Conservation (phyloP, 176 grass and related monocot genomes). For the Carex scoparia region DNA sequence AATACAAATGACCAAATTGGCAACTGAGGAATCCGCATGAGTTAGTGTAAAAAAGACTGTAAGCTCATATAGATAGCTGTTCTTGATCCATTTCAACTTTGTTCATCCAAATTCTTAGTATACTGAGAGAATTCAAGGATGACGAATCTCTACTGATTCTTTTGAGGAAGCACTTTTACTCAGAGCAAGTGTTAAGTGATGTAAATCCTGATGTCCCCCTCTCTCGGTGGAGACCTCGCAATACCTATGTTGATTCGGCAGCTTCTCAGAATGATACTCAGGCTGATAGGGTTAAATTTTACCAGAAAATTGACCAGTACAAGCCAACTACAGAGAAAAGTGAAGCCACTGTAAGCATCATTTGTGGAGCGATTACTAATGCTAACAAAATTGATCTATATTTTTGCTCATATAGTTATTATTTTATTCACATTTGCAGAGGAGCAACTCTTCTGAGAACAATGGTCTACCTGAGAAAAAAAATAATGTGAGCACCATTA, state of each 20-base stretch:
- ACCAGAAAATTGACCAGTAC: not conserved
- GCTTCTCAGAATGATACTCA: constrained; percentile 24
- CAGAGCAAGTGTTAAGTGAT: constrained; percentile 69
- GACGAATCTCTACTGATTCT: constrained; percentile 31
- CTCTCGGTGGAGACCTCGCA: constrained; percentile 57
- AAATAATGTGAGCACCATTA: constrained; percentile 15
- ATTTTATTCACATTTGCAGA: not conserved
- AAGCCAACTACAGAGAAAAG: not conserved
- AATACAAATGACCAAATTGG: not conserved
- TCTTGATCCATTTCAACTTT: not conserved
- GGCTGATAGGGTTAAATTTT: not conserved
- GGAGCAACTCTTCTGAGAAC: constrained; percentile 24
- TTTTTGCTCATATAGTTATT: not conserved
- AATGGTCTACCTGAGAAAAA: constrained; percentile 24
- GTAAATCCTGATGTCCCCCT: constrained; percentile 51
- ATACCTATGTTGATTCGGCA: constrained; percentile 32
- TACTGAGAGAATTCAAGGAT: constrained; percentile 62
- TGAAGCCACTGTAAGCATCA: constrained; percentile 1
- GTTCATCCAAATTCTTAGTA: constrained; percentile 20
- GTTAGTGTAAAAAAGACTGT: not conserved
- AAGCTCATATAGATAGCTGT: not conserved
- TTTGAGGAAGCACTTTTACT: constrained; percentile 55
- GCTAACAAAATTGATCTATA: not conserved
- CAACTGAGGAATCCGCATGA: not conserved
- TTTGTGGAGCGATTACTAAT: not conserved